A percentile compares a stretch with the other conserved stretches of the same genome.
Evolutionary conservation across 805 yeast species (phyloP).

Genomic region (Nakazawaea laoshanensis): DNA sequence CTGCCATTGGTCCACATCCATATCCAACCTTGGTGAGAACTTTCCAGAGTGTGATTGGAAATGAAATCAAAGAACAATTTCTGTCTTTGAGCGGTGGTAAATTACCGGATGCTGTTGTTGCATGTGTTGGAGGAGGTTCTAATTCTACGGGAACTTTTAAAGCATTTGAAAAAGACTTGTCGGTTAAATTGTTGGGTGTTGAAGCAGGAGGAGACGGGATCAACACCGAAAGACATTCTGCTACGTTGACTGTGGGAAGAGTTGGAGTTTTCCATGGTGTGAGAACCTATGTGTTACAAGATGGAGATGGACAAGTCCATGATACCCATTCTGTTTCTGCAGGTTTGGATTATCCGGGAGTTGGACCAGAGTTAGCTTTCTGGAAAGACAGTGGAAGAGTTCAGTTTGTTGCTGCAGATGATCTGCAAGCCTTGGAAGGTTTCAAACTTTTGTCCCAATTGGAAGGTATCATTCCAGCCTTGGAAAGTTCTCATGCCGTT

Average conservation of each 20-base stretch:
- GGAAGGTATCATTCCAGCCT: slow-evolving; percentile 98
- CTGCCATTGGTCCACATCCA: slow-evolving; percentile 99
- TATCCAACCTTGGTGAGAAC: slow-evolving; percentile 97
- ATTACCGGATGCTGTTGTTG: slow-evolving; percentile 89
- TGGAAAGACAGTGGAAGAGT: slow-evolving; percentile 97
- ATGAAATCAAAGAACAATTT: slow-evolving; percentile 90
- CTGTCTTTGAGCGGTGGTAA: slow-evolving; percentile 68
- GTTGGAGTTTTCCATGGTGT: slow-evolving; percentile 99
- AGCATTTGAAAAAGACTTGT: slow-evolving; percentile 77
- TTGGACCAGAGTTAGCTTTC: slow-evolving; percentile 93
- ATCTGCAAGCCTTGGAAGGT: slow-evolving; percentile 90
- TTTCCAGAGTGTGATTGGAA: slow-evolving; percentile 95
- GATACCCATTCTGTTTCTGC: slow-evolving; percentile 98
- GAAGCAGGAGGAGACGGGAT: slow-evolving; percentile 99
- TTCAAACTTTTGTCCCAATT: slow-evolving; percentile 82
- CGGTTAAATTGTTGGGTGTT: slow-evolving; percentile 81
- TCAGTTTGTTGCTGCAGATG: slow-evolving; percentile 83
- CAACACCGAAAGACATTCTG: slow-evolving; percentile 83
- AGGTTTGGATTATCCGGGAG: slow-evolving; percentile 98
- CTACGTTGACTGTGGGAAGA: slow-evolving; percentile 88
- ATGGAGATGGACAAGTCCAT: slow-evolving; percentile 88
- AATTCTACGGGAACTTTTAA: slow-evolving; percentile 94
- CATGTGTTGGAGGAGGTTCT: slow-evolving; percentile 99
- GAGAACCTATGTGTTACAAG: slow-evolving; percentile 86
- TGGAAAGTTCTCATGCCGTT: slow-evolving; percentile 95